Evolutionary conservation across 257 asterid species (phyloP), one percentile per base, ranked within the genome.

Genomic region (Eustoma russellianum): DNA sequence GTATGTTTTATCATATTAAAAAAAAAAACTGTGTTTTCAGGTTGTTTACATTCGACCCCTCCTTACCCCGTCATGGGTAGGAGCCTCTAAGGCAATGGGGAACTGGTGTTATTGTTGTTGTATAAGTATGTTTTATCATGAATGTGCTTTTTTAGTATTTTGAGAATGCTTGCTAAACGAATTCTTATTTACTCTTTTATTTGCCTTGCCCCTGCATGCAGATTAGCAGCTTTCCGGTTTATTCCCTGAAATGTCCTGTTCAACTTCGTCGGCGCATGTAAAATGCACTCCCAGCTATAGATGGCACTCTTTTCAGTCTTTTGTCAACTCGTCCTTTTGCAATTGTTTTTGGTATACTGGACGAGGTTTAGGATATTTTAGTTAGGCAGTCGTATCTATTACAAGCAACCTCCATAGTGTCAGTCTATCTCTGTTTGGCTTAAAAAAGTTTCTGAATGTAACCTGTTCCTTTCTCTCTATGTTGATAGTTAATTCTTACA

Each of bases 161-260:
- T 4, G 14, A 3, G 40, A 33, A 18, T 19, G 35, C 40, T 7
- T 5, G 10, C 14, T 6, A 18, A 17, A 24, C 6, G 19, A 30
- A 30, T 30, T 7, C 57, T 24, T 41, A 50, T 33, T 28, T 50
- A 8, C 18, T 57, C 15, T 40, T 40, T 40, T 44, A n/a, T 50
- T 41, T 34, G 33, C 56, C 16, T 24, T 24, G 18, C 7, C 17
- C 34, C 65, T 18, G n/a, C 57, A 30, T 33, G 35, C 72, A 62
- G 70, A 46, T 56, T 52, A 48, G 52, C 57, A 66, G 71, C 48
- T 55, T 63, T 54, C 50, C 48, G 61, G 48, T 54, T 54, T 50
- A 33, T 34, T 11, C 56, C 56, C 24, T 13, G 57, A 56, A 47
- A 60, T 47, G 54, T 45, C 45, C 33, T 33, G 6, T 17, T 41